Evolutionary conservation across 805 yeast species (phyloP).

Genomic region (Starmerella stellata): DNA sequence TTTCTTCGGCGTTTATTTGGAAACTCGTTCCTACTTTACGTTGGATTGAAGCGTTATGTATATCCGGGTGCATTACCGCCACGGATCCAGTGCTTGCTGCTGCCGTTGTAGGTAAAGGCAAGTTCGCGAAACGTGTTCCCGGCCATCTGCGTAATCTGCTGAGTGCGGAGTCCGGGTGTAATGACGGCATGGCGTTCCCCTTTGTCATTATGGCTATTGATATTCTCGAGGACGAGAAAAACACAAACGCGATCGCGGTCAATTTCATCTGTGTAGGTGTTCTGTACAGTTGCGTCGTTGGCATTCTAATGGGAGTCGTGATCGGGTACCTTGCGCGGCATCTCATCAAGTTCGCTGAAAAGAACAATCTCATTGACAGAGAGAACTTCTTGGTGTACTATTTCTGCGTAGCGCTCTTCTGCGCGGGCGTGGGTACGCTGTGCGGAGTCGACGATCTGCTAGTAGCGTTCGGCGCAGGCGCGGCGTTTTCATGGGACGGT

Average conservation of each 20-base stretch:
- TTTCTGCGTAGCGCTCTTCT: slow-evolving; percentile 59
- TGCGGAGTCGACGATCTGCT: slow-evolving; percentile 77
- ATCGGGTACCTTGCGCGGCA: slow-evolving; percentile 59
- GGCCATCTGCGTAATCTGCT: slow-evolving; percentile 76
- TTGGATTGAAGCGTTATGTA: slow-evolving; percentile 52
- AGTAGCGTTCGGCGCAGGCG: slow-evolving; percentile 82
- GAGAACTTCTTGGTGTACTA: slow-evolving; percentile 79
- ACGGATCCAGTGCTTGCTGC: slow-evolving; percentile 92
- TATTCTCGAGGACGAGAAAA: slow-evolving; percentile 45
- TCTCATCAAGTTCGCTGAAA: slow-evolving; percentile 57
- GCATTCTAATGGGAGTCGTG: slow-evolving; percentile 51
- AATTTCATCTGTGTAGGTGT: slow-evolving; percentile 67
- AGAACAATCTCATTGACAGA: slow-evolving; percentile 52
- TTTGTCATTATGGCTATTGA: slow-evolving; percentile 55
- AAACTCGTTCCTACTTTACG: slow-evolving; percentile 51
- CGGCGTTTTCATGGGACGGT: slow-evolving; percentile 89
- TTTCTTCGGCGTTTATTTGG: slow-evolving; percentile 67
- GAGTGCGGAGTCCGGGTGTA: slow-evolving; percentile 77
- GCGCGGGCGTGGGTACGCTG: slow-evolving; percentile 79
- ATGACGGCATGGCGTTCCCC: slow-evolving; percentile 94
- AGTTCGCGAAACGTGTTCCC: slow-evolving; percentile 76
- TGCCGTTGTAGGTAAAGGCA: slow-evolving; percentile 87
- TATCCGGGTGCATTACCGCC: slow-evolving; percentile 81
- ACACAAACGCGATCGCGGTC: slow-evolving; percentile 50
- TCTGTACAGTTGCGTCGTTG: slow-evolving; percentile 66